Evolutionary conservation across 1,139 yeast species (phyloP), one percentile per base, ranked within the genome.

Genomic region (Blastobotrys niveus): DNA sequence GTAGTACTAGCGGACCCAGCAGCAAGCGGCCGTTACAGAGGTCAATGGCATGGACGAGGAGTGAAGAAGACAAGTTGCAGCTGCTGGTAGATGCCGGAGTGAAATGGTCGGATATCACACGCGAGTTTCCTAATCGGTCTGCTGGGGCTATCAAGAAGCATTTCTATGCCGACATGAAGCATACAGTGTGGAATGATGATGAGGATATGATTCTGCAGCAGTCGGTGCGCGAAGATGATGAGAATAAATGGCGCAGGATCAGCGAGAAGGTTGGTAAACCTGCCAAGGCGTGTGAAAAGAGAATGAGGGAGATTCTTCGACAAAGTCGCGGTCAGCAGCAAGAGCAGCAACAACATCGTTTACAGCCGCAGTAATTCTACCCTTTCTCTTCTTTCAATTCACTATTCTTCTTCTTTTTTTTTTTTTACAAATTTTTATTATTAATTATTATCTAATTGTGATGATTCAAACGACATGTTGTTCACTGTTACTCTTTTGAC

Each of bases 91-190:
- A 57, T 38, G 47, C 54, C 5, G 63, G 63, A 15, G 55, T 59
- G n/a, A 59, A 60, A 35, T 60, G 64, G 64, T 55, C 57, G 15
- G 54, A 55, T 10, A 60, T 60, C 34, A 57, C 59, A 8, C 45
- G 48, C 12, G 58, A 54, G 34, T 60, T 60, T 38, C 64, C 63
- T 8, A 55, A 60, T 32, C 54, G 64, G 17, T 54, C 60, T 3
- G 62, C 64, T 2, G 63, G 63, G 8, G 64, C 64, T 10, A 60
- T 60, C 43, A 60, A 60, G 38, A 60, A 60, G 53, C 64, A 60
- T 42, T 60, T 54, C 38, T 60, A 60, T 45, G 64, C 64, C 10
- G 63, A 60, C 43, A 60, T 60, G 64, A 59, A 59, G 48, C 59
- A 59, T 41, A 52, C 54, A 2, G 49, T 52, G 7, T 60, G 64